phyloP scores from a whole-genome alignment of 2,329 filamentous ascomycete species.

The Truncatella angustata region DNA sequence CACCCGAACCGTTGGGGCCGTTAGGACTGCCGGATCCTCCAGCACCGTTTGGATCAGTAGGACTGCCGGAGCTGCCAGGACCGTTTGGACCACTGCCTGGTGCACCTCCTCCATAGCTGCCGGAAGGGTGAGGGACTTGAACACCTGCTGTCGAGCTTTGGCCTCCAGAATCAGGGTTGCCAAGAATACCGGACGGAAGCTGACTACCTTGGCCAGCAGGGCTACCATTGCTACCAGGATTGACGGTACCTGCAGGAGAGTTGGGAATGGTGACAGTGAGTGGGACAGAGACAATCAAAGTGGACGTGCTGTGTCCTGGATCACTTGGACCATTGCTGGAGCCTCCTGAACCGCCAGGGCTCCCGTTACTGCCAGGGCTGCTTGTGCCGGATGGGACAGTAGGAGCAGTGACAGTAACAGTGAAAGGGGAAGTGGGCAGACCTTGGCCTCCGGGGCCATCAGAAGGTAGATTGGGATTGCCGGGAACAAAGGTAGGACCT shows the following conservation, averaged over 20 bases:
- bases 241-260: background rate
- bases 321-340: background rate
- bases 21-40: background rate
- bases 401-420: constrained; percentile 6
- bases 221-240: constrained; percentile 9
- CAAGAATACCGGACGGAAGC: background rate
- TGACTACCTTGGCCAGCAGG: background rate
- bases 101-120: constrained; percentile 3
- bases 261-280: constrained; percentile 2
- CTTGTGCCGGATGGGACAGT: background rate
- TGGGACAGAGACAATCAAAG: background rate
- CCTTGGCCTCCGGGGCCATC: constrained; percentile 5
- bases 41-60: background rate
- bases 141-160: background rate
- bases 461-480: constrained; percentile 2
- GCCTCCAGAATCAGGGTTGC: background rate
- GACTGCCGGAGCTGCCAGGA: background rate
- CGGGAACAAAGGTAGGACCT: background rate
- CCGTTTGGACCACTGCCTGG: constrained; percentile 3
- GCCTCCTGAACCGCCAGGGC: constrained; percentile 1
- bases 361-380: constrained; percentile 1
- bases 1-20: background rate
- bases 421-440: background rate
- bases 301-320: background rate
- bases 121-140: background rate